A percentile compares a stretch with the other conserved stretches of the same genome.
These are phyloP conservation scores for Nicotiana otophora DNA, from an alignment of 257 asterid genomes.

Conservation along the genomic window DNA sequence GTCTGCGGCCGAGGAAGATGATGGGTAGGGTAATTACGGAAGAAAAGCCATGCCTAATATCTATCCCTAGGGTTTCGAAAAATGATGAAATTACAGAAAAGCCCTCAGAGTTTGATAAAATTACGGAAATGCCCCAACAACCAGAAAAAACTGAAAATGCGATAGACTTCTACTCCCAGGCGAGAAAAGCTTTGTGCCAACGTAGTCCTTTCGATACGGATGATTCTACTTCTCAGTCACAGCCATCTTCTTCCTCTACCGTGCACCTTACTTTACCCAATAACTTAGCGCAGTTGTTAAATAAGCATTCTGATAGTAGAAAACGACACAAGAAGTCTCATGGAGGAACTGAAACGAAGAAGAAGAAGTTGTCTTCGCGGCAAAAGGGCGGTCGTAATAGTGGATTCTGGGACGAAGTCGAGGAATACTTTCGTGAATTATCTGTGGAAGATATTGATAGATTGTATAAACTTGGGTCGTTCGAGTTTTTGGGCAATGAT, in stretches of 20 bases:
- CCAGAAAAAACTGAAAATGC: constrained; percentile 18
- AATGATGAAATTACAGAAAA: constrained; percentile 42
- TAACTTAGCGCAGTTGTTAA: constrained; percentile 53
- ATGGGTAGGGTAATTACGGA: constrained; percentile 43
- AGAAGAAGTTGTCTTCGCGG: constrained; percentile 32
- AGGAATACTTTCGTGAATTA: constrained; percentile 77
- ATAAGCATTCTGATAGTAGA: constrained; percentile 59
- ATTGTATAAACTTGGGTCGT: constrained; percentile 36
- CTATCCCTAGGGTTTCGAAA: constrained; percentile 12
- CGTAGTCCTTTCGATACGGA: constrained; percentile 72
- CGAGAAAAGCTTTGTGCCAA: constrained; percentile 62
- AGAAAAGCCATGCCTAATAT: constrained; percentile 43
- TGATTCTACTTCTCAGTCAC: constrained; percentile 22
- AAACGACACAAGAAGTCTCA: constrained; percentile 77
- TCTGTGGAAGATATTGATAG: constrained; percentile 55
- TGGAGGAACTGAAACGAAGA: constrained; percentile 47
- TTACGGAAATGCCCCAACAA: constrained; percentile 47
- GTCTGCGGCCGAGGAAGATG: constrained; percentile 56
- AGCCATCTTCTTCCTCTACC: constrained; percentile 17
- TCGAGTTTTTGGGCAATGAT: constrained; percentile 21
- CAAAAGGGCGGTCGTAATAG: constrained; percentile 37
- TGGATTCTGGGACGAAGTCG: constrained; percentile 65
- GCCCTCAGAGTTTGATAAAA: constrained; percentile 40
- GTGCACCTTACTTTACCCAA: constrained; percentile 48
- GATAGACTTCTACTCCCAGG: constrained; percentile 63